A percentile compares a stretch with the other conserved stretches of the same genome.
Evolutionary conservation across 768 basidiomycete species (phyloP).

Genomic region (Mycena olivaceomarginata): DNA sequence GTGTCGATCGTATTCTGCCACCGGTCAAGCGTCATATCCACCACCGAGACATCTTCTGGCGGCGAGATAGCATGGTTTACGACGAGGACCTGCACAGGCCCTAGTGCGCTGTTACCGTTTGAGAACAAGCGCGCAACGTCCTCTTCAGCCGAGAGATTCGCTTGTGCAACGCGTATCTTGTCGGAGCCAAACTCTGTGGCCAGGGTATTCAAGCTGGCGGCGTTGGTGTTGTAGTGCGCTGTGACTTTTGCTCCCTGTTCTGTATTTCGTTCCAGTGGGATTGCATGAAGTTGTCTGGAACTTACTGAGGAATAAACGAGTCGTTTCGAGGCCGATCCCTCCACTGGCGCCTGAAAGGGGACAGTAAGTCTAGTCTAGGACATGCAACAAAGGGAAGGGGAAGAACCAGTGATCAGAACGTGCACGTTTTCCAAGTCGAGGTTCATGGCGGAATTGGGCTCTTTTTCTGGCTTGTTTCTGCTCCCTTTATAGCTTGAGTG

Average conservation of each 20-base stretch:
- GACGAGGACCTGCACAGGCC: conserved; percentile 73
- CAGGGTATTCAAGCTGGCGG: conserved; percentile 63
- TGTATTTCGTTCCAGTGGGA: conserved; percentile 49
- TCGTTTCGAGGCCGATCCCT: conserved; percentile 83
- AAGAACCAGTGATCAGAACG: conserved; percentile 79
- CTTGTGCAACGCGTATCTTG: conserved; percentile 65
- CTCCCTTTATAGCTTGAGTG: too few relatives aligned
- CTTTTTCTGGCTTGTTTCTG: too few relatives aligned
- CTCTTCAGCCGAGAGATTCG: conserved; percentile 74
- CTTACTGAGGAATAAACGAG: conserved; percentile 73
- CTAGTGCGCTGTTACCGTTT: conserved; percentile 59
- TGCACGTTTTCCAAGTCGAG: conserved; percentile 77
- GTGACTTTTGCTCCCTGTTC: conserved; percentile 84
- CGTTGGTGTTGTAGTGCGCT: conserved; percentile 80
- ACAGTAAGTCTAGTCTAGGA: not conserved
- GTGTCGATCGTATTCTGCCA: conserved; percentile 78
- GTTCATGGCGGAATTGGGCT: conserved; percentile 61
- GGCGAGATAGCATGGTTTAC: conserved; percentile 79
- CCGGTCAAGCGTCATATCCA: conserved; percentile 75
- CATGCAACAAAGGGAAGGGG: too few relatives aligned
- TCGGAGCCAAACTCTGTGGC: conserved; percentile 57
- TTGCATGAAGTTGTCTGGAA: not conserved
- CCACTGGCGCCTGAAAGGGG: conserved; percentile 77
- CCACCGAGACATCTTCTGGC: conserved; percentile 66
- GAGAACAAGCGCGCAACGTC: conserved; percentile 73